Percentiles rank a stretch among this genome's conserved stretches.
phyloP scores from a whole-genome alignment of 208 protist species.

The Trypanosoma avium region DNA sequence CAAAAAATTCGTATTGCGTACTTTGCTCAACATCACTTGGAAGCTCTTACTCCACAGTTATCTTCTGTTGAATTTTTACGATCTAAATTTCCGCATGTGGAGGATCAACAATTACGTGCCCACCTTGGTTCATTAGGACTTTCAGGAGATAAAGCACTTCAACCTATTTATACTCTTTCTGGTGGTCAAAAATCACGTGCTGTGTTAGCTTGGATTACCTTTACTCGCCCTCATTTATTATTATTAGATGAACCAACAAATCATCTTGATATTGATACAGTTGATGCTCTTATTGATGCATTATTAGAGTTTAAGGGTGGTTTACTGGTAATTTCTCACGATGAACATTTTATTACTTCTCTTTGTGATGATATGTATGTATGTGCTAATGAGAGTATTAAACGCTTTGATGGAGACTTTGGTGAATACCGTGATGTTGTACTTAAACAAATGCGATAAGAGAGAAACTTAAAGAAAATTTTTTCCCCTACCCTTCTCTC shows the following conservation, averaged over 20 bases:
- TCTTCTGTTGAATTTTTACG: conserved; percentile 92
- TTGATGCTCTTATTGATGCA: conserved; percentile 92
- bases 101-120: conserved; percentile 80
- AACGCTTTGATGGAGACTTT: conserved; percentile 88
- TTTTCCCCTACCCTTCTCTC: no score
- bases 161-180: conserved; percentile 93
- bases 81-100: conserved; percentile 80
- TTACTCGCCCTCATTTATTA: conserved; percentile 92
- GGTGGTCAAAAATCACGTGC: conserved; percentile 95
- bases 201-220: conserved; percentile 93
- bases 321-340: conserved; percentile 92
- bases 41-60: conserved; percentile 86
- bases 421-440: conserved; percentile 83
- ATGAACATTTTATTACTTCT: conserved; percentile 93
- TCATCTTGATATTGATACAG: conserved; percentile 95
- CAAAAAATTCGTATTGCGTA: conserved; percentile 84
- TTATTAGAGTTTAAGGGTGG: conserved; percentile 90
- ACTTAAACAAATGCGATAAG: conserved; percentile 70
- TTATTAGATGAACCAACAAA: conserved; percentile 97
- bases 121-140: conserved; percentile 94
- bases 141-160: conserved; percentile 77
- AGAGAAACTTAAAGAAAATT: neutral
- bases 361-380: conserved; percentile 93
- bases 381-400: conserved; percentile 72
- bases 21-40: conserved; percentile 95